Base-by-base conservation (phyloP, 495 filamentous ascomycete species). In the Amorphotheca resinae region DNA sequence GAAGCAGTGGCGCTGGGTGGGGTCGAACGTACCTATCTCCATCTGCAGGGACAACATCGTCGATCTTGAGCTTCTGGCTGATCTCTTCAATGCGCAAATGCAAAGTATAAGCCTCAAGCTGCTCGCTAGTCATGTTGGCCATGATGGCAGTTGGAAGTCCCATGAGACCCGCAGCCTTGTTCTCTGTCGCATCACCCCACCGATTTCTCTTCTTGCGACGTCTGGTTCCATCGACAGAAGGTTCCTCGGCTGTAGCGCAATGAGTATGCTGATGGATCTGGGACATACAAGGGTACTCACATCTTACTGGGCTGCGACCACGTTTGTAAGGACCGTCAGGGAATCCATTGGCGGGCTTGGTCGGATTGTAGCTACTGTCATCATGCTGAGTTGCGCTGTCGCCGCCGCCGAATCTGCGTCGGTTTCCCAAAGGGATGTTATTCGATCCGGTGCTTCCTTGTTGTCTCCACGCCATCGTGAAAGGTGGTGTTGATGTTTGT, bases 371-470 rank as follows among this genome's bases (percentile, higher is more conserved):
- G 54, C 71, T 71, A 49, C 69, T 72, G 54, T 80, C 77, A 25
- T 72, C 67, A 34, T 55, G 48, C 39, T 52, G 35, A 37, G 59
- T 59, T 46, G 57, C 51, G 28, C 36, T 38, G n/a, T 15, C 33
- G 37, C 53, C 59, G 16, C 72, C 82, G 41, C 74, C 79, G 51
- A 95, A 93, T 47, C 88, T 83, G 54, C 93, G 86, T 45, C 80
- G 72, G 49, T 73, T 83, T 22, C 93, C 93, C 46, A 99, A 66
- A 49, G 93, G 93, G 56, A 96, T 91, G 53, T 95, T 96, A 66
- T 99, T 99, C 33, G 93, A 95, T 36, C 93, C 93, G 9, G 93
- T 99, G 57, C 94, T 91, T 41, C 93, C 93, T 69, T 93, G 86
- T 55, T 78, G 84, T 60, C 87, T 79, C 87, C 88, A 93, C 51